Evolutionary conservation across 257 asterid genomes (phyloP).

Genomic region (Coffea eugenioides): DNA sequence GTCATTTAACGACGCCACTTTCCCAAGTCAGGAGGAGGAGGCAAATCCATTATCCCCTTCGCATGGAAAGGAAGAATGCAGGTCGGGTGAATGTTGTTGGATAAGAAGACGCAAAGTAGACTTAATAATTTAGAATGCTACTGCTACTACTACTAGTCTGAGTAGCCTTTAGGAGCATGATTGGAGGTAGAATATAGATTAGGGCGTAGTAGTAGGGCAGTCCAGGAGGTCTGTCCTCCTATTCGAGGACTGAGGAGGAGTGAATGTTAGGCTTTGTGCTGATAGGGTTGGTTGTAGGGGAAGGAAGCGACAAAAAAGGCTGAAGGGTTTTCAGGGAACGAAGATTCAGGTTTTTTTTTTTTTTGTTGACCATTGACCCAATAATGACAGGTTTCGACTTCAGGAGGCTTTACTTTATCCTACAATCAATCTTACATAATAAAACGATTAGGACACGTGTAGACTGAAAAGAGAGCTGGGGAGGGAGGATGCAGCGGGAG

Average conservation of each 20-base stretch:
- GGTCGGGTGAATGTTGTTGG: too few relatives aligned
- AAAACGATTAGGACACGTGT: slow-evolving; percentile 26
- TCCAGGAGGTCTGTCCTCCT: neutral
- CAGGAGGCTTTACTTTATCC: neutral
- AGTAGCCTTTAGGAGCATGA: neutral
- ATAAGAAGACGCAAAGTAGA: neutral
- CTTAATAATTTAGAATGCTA: neutral
- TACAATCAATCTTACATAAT: neutral
- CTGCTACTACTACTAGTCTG: too few relatives aligned
- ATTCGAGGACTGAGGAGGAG: neutral
- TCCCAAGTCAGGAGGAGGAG: too few relatives aligned
- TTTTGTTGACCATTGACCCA: slow-evolving; percentile 57
- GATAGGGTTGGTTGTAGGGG: too few relatives aligned
- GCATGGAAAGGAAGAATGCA: neutral
- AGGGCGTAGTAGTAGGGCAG: neutral
- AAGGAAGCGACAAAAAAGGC: neutral
- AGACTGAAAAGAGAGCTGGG: neutral
- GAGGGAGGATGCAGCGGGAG: neutral
- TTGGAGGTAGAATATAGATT: neutral
- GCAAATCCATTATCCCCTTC: neutral
- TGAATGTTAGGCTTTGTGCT: neutral
- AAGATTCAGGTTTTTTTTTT: slow-evolving; percentile 37
- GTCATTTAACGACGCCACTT: neutral
- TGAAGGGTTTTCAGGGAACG: neutral
- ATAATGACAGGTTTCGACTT: slow-evolving; percentile 14